Evolutionary conservation across 345 rosid genomes (phyloP).

Genomic region (Theobroma cacao): DNA sequence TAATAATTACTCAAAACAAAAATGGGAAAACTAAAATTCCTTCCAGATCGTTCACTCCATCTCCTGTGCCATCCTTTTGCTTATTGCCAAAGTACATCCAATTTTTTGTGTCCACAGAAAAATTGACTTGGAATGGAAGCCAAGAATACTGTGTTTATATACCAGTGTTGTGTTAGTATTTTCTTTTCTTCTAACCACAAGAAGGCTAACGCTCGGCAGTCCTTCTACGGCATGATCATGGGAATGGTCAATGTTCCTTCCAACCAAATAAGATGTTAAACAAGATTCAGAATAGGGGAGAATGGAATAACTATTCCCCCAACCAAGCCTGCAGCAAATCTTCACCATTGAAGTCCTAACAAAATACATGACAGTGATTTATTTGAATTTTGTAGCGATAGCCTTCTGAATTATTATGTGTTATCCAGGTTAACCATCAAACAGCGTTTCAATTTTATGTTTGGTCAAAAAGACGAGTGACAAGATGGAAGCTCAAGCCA

Average conservation of each 20-base stretch:
- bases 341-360: no score
- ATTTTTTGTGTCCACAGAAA: neutral
- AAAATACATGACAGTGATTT: neutral
- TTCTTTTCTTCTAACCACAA: neutral
- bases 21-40: constrained; percentile 14
- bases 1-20: neutral
- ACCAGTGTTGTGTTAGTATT: neutral
- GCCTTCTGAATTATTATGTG: neutral
- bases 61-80: neutral
- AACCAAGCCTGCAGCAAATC: no score
- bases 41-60: constrained; percentile 24
- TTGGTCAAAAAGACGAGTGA: neutral
- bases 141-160: neutral
- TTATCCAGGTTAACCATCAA: neutral
- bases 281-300: no score
- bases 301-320: no score
- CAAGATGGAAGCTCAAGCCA: neutral
- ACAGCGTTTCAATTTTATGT: neutral
- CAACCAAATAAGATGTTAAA: no score
- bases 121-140: neutral
- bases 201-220: neutral
- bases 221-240: neutral
- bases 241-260: no score
- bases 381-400: neutral
- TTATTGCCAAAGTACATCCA: neutral